phyloP scores from a whole-genome alignment of 2,329 filamentous ascomycete species.

The Botrytis cinerea region DNA sequence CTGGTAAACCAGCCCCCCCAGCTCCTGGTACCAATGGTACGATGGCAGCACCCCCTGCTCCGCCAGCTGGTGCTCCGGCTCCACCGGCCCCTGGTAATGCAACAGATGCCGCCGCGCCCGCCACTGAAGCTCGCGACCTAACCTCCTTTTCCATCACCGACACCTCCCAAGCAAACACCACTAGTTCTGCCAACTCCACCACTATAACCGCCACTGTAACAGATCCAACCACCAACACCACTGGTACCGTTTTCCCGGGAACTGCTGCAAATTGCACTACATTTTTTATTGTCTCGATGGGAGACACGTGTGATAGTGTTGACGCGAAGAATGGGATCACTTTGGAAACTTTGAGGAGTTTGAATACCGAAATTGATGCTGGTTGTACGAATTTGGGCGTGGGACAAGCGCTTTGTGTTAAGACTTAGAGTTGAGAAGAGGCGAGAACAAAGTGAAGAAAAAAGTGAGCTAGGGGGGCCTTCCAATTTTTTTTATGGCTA shows the following conservation, averaged over 20 bases:
- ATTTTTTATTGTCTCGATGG: background rate
- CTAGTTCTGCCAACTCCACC: background rate
- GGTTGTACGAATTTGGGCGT: conserved; percentile 1
- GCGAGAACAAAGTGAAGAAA: rapidly evolving
- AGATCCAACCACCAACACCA: background rate
- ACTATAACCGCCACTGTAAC: background rate
- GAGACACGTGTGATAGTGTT: background rate
- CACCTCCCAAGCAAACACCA: background rate
- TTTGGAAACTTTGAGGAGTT: background rate
- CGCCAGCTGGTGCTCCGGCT: background rate
- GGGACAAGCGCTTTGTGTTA: conserved; percentile 5
- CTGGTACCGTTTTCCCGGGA: background rate
- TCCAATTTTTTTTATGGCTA: background rate
- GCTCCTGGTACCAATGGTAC: background rate
- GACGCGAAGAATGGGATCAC: background rate
- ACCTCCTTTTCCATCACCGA: background rate
- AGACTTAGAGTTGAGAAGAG: background rate
- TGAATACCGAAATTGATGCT: background rate
- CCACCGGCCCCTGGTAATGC: background rate
- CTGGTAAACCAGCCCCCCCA: background rate
- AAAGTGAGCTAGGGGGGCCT: background rate
- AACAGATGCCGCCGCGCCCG: background rate
- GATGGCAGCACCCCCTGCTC: background rate
- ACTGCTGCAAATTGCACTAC: background rate
- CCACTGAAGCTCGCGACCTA: background rate